A percentile compares a stretch with the other conserved stretches of the same genome.
Conservation (phyloP, 805 yeast species). For the Candida peoriensis region DNA sequence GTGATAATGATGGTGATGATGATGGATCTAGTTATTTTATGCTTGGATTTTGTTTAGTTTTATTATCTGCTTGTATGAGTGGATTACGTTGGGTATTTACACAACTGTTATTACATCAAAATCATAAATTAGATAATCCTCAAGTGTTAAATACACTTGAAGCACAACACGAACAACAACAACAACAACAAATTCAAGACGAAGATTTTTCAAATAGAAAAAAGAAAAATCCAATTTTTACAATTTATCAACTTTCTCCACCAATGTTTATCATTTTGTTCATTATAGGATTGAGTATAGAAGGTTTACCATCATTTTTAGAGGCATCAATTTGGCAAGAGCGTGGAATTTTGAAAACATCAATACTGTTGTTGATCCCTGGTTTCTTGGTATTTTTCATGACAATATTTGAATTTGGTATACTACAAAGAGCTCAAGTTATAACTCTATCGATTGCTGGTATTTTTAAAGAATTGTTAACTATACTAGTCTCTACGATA, state of each 20-base stretch:
- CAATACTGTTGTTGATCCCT: constrained; percentile 64
- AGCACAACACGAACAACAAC: not conserved
- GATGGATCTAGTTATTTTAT: constrained; percentile 17
- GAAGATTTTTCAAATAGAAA: constrained; percentile 3
- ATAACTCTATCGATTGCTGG: constrained; percentile 88
- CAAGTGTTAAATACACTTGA: no score
- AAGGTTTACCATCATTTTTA: constrained; percentile 55
- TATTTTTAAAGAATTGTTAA: constrained; percentile 84
- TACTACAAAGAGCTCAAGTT: constrained; percentile 76
- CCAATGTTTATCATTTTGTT: constrained; percentile 66
- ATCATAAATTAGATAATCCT: constrained; percentile 30
- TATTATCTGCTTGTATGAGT: constrained; percentile 73
- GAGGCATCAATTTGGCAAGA: constrained; percentile 57
- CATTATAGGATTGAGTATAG: constrained; percentile 58
- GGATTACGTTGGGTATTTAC: constrained; percentile 96
- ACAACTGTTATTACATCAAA: constrained; percentile 66
- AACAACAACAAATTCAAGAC: not conserved
- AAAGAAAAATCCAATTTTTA: constrained; percentile 67
- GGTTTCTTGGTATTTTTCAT: constrained; percentile 84
- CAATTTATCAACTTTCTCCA: constrained; percentile 83
- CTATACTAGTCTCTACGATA: constrained; percentile 62
- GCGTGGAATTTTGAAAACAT: constrained; percentile 52
- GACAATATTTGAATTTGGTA: constrained; percentile 84
- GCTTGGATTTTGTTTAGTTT: constrained; percentile 69
- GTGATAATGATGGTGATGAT: constrained; percentile 20